A percentile compares a stretch with the other conserved stretches of the same genome.
These are phyloP conservation scores for Neopestalotiopsis clavispora DNA, from an alignment of 2,329 filamentous ascomycete genomes.

Conservation along the genomic window DNA sequence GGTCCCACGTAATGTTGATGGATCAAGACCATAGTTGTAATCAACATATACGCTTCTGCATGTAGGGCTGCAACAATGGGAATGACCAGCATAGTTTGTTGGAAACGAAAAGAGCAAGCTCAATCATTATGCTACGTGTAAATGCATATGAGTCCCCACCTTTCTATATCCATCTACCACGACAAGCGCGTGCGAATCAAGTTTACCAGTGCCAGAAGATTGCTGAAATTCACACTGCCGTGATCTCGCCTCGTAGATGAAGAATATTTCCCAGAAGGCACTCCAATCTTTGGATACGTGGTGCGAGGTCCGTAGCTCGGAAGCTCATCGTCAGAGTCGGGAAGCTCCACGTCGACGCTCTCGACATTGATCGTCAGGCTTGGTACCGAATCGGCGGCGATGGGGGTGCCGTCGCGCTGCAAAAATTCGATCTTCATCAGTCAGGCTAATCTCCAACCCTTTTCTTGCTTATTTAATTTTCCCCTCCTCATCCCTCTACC, in stretches of 20 bases:
- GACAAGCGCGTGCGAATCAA: background rate
- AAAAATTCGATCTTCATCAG: background rate
- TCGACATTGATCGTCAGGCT: constrained; percentile 18
- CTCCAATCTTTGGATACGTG: constrained; percentile 10
- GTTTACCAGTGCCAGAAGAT: background rate
- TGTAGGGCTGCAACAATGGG: background rate
- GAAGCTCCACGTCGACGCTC: constrained; percentile 14
- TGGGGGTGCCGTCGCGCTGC: constrained; percentile 15
- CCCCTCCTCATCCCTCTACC: too few relatives aligned
- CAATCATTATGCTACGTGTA: background rate
- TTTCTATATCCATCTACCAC: background rate
- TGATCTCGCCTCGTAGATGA: background rate
- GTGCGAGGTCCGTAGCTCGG: constrained; percentile 14
- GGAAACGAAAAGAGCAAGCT: background rate
- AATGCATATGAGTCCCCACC: background rate
- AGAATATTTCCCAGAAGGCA: background rate
- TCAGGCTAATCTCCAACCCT: background rate
- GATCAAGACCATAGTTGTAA: constrained; percentile 13
- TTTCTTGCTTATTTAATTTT: too few relatives aligned
- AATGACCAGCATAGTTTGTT: background rate
- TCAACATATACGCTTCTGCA: background rate
- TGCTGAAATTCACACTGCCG: background rate
- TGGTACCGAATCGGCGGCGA: constrained; percentile 15
- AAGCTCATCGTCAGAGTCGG: constrained; percentile 10
- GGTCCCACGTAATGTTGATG: constrained; percentile 52